Conservation (phyloP, 1,139 yeast species). For the Nadsonia starkeyi-henricii region DNA sequence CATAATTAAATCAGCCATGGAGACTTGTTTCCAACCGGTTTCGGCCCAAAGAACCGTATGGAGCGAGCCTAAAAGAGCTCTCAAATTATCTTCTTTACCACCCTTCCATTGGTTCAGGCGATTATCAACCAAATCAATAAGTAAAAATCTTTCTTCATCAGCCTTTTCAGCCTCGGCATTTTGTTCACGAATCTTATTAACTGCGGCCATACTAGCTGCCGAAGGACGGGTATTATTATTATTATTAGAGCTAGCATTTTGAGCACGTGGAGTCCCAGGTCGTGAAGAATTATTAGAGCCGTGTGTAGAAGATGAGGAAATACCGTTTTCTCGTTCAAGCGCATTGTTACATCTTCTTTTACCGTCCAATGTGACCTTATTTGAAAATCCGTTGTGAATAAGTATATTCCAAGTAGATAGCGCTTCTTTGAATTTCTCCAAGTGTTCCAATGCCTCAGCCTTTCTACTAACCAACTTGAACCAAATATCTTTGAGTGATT, state of each 20-base stretch:
- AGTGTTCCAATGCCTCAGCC: slow-evolving; percentile 74
- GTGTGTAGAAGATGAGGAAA: slow-evolving; percentile 11
- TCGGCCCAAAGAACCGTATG: slow-evolving; percentile 51
- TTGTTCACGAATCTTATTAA: slow-evolving; percentile 34
- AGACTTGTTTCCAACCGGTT: slow-evolving; percentile 47
- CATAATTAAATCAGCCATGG: slow-evolving; percentile 63
- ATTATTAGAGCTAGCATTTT: slow-evolving; percentile 4
- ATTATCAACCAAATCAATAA: slow-evolving; percentile 47
- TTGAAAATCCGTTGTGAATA: slow-evolving; percentile 53
- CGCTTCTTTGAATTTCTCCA: slow-evolving; percentile 57
- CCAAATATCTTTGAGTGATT: slow-evolving; percentile 57
- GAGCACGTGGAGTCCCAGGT: slow-evolving; percentile 10
- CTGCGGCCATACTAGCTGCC: slow-evolving; percentile 28
- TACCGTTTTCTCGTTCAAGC: slow-evolving; percentile 26
- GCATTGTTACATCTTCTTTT: slow-evolving; percentile 63
- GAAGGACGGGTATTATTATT: slow-evolving; percentile 16
- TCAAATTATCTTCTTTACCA: slow-evolving; percentile 65
- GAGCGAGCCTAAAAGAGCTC: slow-evolving; percentile 58
- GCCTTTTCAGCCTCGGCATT: slow-evolving; percentile 33
- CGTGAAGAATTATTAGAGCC: slow-evolving; percentile 19
- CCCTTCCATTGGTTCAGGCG: slow-evolving; percentile 49
- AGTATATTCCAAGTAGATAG: slow-evolving; percentile 45
- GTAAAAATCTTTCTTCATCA: slow-evolving; percentile 41
- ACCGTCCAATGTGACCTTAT: slow-evolving; percentile 60
- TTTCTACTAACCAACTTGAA: slow-evolving; percentile 50